A percentile compares a stretch with the other conserved stretches of the same genome.
Evolutionary conservation across 306 rosid species (phyloP).

Genomic region (Carpinus fangiana): DNA sequence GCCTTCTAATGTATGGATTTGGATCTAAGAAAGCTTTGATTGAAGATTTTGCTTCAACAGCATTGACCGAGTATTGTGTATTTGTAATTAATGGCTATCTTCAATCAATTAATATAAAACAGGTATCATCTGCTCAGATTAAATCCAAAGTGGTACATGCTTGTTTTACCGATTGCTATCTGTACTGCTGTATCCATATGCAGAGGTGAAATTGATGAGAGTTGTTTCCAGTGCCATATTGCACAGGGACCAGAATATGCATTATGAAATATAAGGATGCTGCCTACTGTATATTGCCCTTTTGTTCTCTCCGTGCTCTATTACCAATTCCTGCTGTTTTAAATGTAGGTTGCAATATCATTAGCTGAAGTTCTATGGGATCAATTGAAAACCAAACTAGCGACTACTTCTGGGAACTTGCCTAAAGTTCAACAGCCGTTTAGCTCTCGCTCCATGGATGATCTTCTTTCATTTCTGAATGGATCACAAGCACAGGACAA

Average conservation of each 20-base stretch:
- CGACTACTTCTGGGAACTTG: slow-evolving; percentile 34
- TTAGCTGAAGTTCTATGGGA: slow-evolving; percentile 74
- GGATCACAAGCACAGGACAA: slow-evolving; percentile 49
- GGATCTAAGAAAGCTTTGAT: slow-evolving; percentile 87
- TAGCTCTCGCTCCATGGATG: slow-evolving; percentile 72
- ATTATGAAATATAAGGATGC: background rate
- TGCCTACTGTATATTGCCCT: background rate
- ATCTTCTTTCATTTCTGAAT: slow-evolving; percentile 73
- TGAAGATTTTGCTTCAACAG: slow-evolving; percentile 85
- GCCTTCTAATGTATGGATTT: slow-evolving; percentile 89
- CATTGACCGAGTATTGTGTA: slow-evolving; percentile 65
- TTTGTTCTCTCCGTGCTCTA: slow-evolving; percentile 8
- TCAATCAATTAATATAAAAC: slow-evolving; percentile 74
- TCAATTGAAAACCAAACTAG: slow-evolving; percentile 59
- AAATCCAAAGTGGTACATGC: background rate
- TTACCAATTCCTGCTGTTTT: slow-evolving; percentile 14
- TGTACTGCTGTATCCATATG: background rate
- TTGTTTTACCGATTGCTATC: background rate
- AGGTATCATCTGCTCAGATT: slow-evolving; percentile 42
- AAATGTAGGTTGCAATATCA: slow-evolving; percentile 61
- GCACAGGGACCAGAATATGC: slow-evolving; percentile 3
- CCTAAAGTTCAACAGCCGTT: slow-evolving; percentile 56
- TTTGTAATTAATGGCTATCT: slow-evolving; percentile 89
- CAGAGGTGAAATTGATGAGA: background rate
- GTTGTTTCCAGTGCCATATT: background rate